Evolutionary conservation across 2,329 filamentous ascomycete genomes (phyloP).

Genomic region (Paecilomyces fulvus): DNA sequence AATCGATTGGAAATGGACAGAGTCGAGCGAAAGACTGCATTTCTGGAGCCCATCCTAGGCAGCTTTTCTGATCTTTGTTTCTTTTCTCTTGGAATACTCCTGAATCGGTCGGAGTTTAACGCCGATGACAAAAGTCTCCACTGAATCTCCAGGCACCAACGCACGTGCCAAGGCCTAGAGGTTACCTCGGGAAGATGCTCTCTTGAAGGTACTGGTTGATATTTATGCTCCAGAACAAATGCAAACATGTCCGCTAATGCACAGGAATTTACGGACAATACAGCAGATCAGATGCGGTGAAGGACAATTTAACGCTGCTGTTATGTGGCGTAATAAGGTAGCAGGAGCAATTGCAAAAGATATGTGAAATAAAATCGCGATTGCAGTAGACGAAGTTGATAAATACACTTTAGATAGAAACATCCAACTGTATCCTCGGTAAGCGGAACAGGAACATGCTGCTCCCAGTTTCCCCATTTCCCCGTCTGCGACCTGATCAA

Average conservation of each 20-base stretch:
- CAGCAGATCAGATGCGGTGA: too few species aligned
- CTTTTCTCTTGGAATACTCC: neutral
- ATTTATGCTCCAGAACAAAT: too few species aligned
- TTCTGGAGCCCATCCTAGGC: neutral
- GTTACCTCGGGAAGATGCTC: too few species aligned
- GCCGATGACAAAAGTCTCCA: neutral
- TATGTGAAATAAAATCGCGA: neutral
- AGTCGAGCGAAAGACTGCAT: neutral
- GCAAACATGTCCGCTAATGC: too few species aligned
- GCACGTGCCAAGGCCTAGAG: neutral
- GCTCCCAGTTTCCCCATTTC: neutral
- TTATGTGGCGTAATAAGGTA: too few species aligned
- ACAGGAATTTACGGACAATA: too few species aligned
- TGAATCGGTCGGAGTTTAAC: neutral
- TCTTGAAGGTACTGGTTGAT: too few species aligned
- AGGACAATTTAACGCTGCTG: too few species aligned
- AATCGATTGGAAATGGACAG: neutral
- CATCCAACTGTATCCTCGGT: neutral
- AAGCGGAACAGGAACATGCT: neutral
- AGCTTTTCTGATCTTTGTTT: neutral
- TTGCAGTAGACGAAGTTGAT: neutral
- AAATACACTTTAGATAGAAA: neutral
- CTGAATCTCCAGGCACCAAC: neutral
- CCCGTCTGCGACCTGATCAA: neutral
- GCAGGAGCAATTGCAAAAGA: too few species aligned